Percentiles rank a stretch among this genome's conserved stretches.
phyloP scores from a whole-genome alignment of 371 early-diverging fungal genomes.

The Actinomucor elegans region DNA sequence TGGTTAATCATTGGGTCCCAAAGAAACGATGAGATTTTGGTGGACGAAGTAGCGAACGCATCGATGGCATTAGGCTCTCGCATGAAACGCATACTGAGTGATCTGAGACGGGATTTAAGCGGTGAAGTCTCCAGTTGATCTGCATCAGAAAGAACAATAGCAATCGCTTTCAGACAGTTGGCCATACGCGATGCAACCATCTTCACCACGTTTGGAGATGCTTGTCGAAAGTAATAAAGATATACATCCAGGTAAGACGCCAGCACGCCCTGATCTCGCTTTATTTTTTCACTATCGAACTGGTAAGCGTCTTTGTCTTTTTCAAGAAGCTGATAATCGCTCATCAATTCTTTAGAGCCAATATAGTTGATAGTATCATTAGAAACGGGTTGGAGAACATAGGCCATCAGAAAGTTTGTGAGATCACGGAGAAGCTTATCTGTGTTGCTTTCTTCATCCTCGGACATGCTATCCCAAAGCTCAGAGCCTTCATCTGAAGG shows the following conservation, averaged over 20 bases:
- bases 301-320: conserved; percentile 18
- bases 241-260: conserved; percentile 21
- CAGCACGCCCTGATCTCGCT: conserved; percentile 15
- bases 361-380: conserved; percentile 18
- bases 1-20: conserved; percentile 31
- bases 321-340: conserved; percentile 17
- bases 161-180: conserved; percentile 19
- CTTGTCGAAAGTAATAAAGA: conserved; percentile 28
- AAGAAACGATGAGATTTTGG: conserved; percentile 14
- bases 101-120: conserved; percentile 14
- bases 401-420: conserved; percentile 24
- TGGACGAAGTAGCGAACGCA: conserved; percentile 19
- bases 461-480: too few relatives aligned
- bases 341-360: conserved; percentile 3
- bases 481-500: too few relatives aligned
- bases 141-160: conserved; percentile 7
- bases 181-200: conserved; percentile 13
- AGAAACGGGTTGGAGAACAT: conserved; percentile 17
- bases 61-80: conserved; percentile 30
- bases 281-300: not conserved
- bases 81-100: conserved; percentile 23
- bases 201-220: not conserved
- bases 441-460: not conserved
- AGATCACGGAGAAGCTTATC: conserved; percentile 15
- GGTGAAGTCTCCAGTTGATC: not conserved